Conservation (phyloP, 257 asterid genomes). For the Plantago major region DNA sequence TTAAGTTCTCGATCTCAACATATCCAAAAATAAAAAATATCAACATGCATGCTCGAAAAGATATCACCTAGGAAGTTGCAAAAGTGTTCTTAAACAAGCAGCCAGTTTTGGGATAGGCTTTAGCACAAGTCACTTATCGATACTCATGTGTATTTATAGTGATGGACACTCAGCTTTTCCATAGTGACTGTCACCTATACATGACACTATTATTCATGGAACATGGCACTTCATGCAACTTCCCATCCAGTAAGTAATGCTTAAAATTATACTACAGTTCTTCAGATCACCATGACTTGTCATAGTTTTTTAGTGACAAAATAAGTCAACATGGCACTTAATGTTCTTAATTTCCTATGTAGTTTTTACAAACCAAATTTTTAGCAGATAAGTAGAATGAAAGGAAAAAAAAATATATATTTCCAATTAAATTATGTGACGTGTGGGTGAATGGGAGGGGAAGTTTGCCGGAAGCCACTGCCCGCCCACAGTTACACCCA, state of each 20-base stretch:
- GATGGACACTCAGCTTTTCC: not conserved
- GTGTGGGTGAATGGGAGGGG: too few species aligned
- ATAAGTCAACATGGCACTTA: not conserved
- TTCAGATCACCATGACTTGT: not conserved
- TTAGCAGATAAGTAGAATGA: not conserved
- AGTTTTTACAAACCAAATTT: not conserved
- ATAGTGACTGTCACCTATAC: not conserved
- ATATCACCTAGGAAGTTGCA: not conserved
- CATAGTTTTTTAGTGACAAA: slow-evolving; percentile 1
- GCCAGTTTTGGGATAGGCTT: not conserved
- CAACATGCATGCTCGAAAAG: not conserved
- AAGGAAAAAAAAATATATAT: too few species aligned
- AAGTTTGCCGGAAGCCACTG: too few species aligned
- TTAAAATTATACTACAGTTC: not conserved
- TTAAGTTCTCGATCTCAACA: not conserved
- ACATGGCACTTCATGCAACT: not conserved
- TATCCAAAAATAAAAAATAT: not conserved
- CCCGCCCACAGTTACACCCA: too few species aligned
- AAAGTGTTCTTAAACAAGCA: not conserved
- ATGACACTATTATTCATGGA: not conserved
- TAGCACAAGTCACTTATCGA: not conserved
- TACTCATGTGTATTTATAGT: not conserved
- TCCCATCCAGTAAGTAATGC: not conserved
- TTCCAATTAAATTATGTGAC: too few species aligned
- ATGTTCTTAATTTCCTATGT: not conserved